A percentile compares a stretch with the other conserved stretches of the same genome.
Conservation (phyloP, 305 asterid species). For the Fraxinus albicans region DNA sequence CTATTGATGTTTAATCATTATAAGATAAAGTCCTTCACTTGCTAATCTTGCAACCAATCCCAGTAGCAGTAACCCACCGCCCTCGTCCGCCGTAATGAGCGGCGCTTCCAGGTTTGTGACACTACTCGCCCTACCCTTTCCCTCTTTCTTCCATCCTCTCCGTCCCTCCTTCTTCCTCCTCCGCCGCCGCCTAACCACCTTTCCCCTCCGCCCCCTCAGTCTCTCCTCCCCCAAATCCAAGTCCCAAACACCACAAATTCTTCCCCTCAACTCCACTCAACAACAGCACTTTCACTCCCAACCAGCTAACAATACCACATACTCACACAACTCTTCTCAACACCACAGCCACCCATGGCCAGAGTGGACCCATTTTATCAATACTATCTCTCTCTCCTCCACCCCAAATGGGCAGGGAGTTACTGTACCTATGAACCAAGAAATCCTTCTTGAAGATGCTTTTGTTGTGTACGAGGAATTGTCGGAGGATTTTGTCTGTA, state of each 20-base stretch:
- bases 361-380: conserved; percentile 66
- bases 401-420: conserved; percentile 28
- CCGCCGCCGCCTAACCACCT: conserved; percentile 41
- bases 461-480: conserved; percentile 71
- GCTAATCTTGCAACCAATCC: not conserved
- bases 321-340: conserved; percentile 29
- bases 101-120: conserved; percentile 67
- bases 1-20: too few relatives aligned
- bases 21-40: not conserved
- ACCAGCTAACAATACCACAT: conserved; percentile 24
- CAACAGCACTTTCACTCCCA: conserved; percentile 46
- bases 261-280: conserved; percentile 21
- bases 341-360: conserved; percentile 68
- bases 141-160: conserved; percentile 33
- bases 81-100: conserved; percentile 47
- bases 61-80: conserved; percentile 4
- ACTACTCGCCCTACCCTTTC: conserved; percentile 55
- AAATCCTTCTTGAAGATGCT: conserved; percentile 55
- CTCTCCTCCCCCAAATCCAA: conserved; percentile 30
- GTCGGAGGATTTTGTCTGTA: conserved; percentile 51
- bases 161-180: conserved; percentile 43
- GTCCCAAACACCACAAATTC: conserved; percentile 27
- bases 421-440: conserved; percentile 15
- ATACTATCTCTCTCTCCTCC: conserved; percentile 23
- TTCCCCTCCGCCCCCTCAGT: conserved; percentile 34